Evolutionary conservation across 2,329 filamentous ascomycete genomes (phyloP).

Genomic region (Diplodia sapinea): DNA sequence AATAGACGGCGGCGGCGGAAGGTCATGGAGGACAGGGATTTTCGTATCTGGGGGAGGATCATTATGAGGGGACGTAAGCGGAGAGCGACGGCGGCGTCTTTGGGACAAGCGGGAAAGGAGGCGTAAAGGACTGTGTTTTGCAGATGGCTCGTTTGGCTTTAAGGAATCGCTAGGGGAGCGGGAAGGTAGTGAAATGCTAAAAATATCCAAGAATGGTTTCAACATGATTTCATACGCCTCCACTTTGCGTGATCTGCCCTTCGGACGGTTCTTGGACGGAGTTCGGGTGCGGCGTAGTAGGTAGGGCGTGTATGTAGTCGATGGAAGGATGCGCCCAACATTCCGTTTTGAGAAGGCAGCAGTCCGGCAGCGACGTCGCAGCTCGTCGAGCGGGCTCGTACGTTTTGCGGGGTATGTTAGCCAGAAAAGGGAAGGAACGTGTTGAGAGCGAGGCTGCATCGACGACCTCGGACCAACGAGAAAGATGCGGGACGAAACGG

Average conservation of each 20-base stretch:
- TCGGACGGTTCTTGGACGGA: conserved; percentile 12
- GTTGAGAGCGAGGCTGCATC: neutral
- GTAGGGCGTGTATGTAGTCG: too few species aligned
- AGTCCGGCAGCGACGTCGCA: neutral
- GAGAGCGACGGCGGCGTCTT: neutral
- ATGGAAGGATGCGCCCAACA: too few species aligned
- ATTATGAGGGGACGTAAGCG: neutral
- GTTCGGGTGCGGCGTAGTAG: neutral
- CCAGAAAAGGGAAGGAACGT: neutral
- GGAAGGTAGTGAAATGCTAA: neutral
- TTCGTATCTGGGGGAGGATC: neutral
- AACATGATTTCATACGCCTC: conserved; percentile 9
- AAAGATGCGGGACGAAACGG: conserved; percentile 16
- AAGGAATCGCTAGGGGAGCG: neutral
- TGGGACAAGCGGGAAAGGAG: neutral
- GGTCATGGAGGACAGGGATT: neutral
- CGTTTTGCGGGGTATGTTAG: conserved; percentile 13
- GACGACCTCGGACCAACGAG: conserved; percentile 15
- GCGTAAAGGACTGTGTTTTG: conserved; percentile 13
- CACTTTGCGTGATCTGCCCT: neutral
- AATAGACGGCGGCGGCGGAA: conserved; percentile 1
- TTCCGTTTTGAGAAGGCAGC: neutral
- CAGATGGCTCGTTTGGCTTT: neutral
- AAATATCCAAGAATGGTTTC: neutral
- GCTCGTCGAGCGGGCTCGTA: conserved; percentile 1